Evolutionary conservation across 345 rosid genomes (phyloP).

Genomic region (Durio zibethinus): DNA sequence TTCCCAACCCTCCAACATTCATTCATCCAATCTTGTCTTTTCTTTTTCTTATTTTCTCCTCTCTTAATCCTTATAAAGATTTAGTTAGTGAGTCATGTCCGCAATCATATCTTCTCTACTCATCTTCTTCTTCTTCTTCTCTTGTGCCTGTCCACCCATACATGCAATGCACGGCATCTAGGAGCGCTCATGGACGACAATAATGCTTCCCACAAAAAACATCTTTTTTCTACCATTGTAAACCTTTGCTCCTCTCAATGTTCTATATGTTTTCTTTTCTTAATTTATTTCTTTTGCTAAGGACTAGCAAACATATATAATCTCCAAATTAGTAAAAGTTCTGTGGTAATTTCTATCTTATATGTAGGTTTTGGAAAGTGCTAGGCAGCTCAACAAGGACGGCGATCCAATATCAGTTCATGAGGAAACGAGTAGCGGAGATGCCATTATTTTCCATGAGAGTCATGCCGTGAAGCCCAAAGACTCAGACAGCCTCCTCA

Average conservation of each 20-base stretch:
- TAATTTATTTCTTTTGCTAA: neutral
- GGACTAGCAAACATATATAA: too few species aligned
- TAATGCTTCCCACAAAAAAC: neutral
- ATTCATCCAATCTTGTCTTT: neutral
- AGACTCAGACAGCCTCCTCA: neutral
- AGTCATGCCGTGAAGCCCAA: neutral
- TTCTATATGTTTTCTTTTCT: neutral
- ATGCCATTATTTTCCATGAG: neutral
- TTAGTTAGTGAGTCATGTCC: conserved; percentile 16
- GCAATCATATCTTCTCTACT: conserved; percentile 8
- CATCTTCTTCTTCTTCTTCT: conserved; percentile 21
- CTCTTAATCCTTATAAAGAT: neutral
- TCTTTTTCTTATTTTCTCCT: neutral
- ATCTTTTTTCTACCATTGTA: conserved; percentile 18
- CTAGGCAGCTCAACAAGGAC: neutral
- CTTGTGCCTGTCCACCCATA: conserved; percentile 29
- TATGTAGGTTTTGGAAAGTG: conserved; percentile 1
- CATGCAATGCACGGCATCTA: conserved; percentile 39
- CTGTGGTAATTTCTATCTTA: neutral
- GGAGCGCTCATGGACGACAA: conserved; percentile 1
- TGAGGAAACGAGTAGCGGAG: neutral
- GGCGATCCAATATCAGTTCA: neutral
- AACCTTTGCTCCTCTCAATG: neutral
- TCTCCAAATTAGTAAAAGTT: neutral
- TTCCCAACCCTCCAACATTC: neutral